Evolutionary conservation across 257 asterid species (phyloP), one percentile per base, ranked within the genome.

Genomic region (Plantago ovata): DNA sequence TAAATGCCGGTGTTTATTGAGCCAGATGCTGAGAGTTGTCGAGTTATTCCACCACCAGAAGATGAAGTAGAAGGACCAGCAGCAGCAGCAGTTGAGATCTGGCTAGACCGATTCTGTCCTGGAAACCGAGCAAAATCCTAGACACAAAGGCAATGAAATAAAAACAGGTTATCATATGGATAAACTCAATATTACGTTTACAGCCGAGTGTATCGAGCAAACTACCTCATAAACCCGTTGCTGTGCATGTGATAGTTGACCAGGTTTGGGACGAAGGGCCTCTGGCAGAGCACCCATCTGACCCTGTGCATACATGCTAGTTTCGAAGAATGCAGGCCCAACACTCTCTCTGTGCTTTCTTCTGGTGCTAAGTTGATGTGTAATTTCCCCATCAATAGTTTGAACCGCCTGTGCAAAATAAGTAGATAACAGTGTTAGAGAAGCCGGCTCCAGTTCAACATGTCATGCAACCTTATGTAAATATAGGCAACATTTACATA

Each of bases 71-170:
- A 73, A 70, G 86, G 94, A 71, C 77, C 83, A 61, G 75, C 86
- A 58, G 96, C 82, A 56, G 77, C 77, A 44, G 85, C 70, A 64
- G 71, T 85, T 55, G 94, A 79, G 79, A 70, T 80, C 71, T 82
- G 95, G 70, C 82, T 67, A n/a, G 99, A 70, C 62, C 87, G 91
- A 58, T 84, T 93, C 81, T 89, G 97, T 70, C 94, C 86, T 16
- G 95, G 99, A 54, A 93, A 79, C 74, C 95, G 83, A 69, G 95
- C 96, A 78, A 93, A 93, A 77, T 93, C 99, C 99, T 93, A 55
- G 5, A 38, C 60, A 55, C 71, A 66, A 66, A 14, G 71, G 54
- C 39, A 43, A 60, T 51, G 23, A 33, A 61, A 1, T 14, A 48
- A 10, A 44, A 28, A 18, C 14, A 57, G 58, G 39, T 4, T 20